These are phyloP conservation scores for Biscutella laevigata DNA, from an alignment of 441 rosid genomes.

Conservation along the genomic window DNA sequence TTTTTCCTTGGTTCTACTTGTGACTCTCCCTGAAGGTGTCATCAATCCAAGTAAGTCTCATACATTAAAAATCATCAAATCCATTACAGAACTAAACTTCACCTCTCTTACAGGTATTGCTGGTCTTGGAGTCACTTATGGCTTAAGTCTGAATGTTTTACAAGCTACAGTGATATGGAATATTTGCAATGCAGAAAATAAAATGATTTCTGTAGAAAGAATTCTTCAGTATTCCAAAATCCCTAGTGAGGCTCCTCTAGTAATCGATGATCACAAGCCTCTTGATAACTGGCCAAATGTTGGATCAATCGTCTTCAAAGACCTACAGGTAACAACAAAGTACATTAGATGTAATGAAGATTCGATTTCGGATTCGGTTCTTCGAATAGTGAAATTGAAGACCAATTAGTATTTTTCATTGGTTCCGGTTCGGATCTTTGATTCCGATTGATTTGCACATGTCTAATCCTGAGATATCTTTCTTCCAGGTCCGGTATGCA, in stretches of 20 bases:
- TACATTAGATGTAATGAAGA: too few relatives aligned
- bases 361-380: too few relatives aligned
- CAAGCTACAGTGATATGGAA: conserved; percentile 93
- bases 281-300: conserved; percentile 76
- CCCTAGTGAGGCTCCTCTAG: conserved; percentile 68
- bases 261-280: conserved; percentile 52
- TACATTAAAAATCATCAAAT: neutral
- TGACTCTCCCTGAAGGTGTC: conserved; percentile 88
- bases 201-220: conserved; percentile 97
- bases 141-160: conserved; percentile 75
- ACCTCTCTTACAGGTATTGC: conserved; percentile 61
- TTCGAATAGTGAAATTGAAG: too few relatives aligned
- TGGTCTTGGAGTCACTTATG: conserved; percentile 92
- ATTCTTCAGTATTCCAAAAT: conserved; percentile 78
- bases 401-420: too few relatives aligned
- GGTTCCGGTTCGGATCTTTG: too few relatives aligned
- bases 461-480: too few relatives aligned
- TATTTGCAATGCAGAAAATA: conserved; percentile 88
- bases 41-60: conserved; percentile 83
- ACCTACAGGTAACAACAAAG: conserved; percentile 53
- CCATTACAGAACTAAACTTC: neutral
- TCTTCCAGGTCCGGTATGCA: conserved; percentile 74
- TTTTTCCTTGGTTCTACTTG: conserved; percentile 79
- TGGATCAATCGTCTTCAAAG: conserved; percentile 68
- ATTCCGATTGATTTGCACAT: too few relatives aligned